Evolutionary conservation across 768 basidiomycete genomes (phyloP).

Genomic region (Xanthoconium stramineum): DNA sequence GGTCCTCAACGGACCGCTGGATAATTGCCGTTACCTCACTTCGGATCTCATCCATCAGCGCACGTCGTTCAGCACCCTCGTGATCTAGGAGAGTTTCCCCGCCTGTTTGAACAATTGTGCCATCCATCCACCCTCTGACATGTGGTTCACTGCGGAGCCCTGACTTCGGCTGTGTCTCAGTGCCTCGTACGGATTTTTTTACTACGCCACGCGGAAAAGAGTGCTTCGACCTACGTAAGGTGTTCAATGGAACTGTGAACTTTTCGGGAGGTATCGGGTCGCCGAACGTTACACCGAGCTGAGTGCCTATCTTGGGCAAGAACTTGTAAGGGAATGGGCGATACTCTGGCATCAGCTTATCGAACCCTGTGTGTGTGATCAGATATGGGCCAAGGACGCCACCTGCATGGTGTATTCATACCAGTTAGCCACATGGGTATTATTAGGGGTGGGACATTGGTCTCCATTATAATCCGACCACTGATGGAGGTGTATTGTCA

Average conservation of each 20-base stretch:
- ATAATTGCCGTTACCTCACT: slow-evolving; percentile 53
- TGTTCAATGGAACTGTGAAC: slow-evolving; percentile 27
- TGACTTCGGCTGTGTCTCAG: background rate
- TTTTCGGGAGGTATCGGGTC: slow-evolving; percentile 54
- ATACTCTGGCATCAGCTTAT: slow-evolving; percentile 87
- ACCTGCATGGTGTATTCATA: slow-evolving; percentile 18
- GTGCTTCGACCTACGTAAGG: background rate
- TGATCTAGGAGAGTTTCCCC: slow-evolving; percentile 1
- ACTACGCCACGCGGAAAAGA: background rate
- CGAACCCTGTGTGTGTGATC: slow-evolving; percentile 53
- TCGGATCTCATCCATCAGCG: slow-evolving; percentile 40
- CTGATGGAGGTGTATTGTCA: slow-evolving; percentile 36
- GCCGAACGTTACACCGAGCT: slow-evolving; percentile 78
- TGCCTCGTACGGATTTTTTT: background rate
- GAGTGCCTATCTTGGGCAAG: slow-evolving; percentile 58
- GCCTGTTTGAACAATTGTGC: slow-evolving; percentile 1
- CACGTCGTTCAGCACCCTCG: slow-evolving; percentile 5
- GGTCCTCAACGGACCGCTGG: slow-evolving; percentile 49
- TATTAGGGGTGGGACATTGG: slow-evolving; percentile 62
- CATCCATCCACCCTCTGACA: slow-evolving; percentile 15
- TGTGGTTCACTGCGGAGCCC: background rate
- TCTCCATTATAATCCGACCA: slow-evolving; percentile 79
- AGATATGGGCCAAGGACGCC: background rate
- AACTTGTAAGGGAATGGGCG: slow-evolving; percentile 72
- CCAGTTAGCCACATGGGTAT: slow-evolving; percentile 96